Percentiles rank a stretch among this genome's conserved stretches.
Conservation (phyloP, 2,329 filamentous ascomycete species). For the Leptographium galeiforme region DNA sequence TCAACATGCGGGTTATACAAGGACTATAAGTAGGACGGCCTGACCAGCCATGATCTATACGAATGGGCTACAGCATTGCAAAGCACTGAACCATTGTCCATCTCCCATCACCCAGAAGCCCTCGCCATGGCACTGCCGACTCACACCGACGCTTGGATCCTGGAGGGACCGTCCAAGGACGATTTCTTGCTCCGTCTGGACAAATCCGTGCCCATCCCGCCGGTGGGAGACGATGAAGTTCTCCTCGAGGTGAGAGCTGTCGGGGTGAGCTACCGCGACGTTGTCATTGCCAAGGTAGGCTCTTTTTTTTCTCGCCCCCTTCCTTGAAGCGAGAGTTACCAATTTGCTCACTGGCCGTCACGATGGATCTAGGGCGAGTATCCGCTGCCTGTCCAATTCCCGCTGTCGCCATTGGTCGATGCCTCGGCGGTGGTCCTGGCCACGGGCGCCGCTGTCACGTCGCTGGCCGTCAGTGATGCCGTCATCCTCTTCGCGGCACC, state of each 20-base stretch:
- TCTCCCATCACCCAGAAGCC: no score
- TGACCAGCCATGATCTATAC: no score
- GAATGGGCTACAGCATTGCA: not conserved
- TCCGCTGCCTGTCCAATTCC: constrained; percentile 26
- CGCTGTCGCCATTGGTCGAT: constrained; percentile 37
- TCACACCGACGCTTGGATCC: not conserved
- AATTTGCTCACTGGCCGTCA: not conserved
- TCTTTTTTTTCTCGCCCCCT: not conserved
- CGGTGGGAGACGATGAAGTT: constrained; percentile 54
- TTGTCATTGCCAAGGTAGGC: constrained; percentile 29
- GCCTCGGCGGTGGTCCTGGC: constrained; percentile 39
- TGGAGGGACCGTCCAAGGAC: not conserved
- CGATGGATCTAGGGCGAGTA: constrained; percentile 25
- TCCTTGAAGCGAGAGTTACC: not conserved
- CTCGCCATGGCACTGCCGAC: not conserved
- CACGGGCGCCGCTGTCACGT: constrained; percentile 33
- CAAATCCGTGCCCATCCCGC: not conserved
- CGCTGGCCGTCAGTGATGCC: constrained; percentile 37
- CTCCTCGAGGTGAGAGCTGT: constrained; percentile 49
- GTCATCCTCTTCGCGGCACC: constrained; percentile 29
- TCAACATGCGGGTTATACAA: no score
- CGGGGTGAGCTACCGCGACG: constrained; percentile 41
- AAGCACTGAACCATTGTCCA: not conserved
- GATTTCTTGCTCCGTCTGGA: not conserved
- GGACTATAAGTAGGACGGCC: no score